phyloP scores from a whole-genome alignment of 2,329 filamentous ascomycete species.

The Aspergillus intermedius region DNA sequence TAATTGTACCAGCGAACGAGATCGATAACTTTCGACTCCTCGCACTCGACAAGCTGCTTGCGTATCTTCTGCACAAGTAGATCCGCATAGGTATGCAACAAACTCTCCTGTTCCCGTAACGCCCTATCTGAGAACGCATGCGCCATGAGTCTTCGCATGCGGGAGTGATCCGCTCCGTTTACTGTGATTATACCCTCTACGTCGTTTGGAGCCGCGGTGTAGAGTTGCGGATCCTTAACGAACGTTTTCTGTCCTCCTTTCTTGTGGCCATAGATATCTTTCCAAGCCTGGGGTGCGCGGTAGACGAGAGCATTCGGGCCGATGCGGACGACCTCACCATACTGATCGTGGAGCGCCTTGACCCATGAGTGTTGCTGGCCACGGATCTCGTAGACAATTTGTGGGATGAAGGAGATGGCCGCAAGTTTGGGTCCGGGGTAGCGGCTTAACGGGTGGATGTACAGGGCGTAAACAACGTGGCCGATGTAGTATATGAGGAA shows the following conservation, averaged over 20 bases:
- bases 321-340: constrained; percentile 32
- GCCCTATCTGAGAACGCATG: constrained; percentile 32
- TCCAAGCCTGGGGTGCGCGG: constrained; percentile 23
- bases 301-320: constrained; percentile 35
- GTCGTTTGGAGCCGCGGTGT: constrained; percentile 14
- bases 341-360: constrained; percentile 16
- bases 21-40: constrained; percentile 7
- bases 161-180: constrained; percentile 20
- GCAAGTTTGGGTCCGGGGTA: constrained; percentile 35
- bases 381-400: constrained; percentile 27
- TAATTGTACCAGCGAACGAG: constrained; percentile 20
- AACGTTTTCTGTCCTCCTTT: constrained; percentile 16
- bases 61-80: constrained; percentile 18
- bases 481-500: not conserved
- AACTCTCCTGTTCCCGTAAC: constrained; percentile 26
- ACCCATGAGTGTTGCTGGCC: constrained; percentile 15
- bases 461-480: constrained; percentile 25
- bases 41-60: constrained; percentile 1
- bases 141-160: constrained; percentile 27
- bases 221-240: constrained; percentile 19
- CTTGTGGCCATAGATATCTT: constrained; percentile 31
- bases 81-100: constrained; percentile 26
- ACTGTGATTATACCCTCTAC: constrained; percentile 21
- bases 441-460: constrained; percentile 34
- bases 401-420: constrained; percentile 27